Percentiles rank a stretch among this genome's conserved stretches.
phyloP scores from a whole-genome alignment of 345 rosid genomes.

The Eucalyptus polyanthemos region DNA sequence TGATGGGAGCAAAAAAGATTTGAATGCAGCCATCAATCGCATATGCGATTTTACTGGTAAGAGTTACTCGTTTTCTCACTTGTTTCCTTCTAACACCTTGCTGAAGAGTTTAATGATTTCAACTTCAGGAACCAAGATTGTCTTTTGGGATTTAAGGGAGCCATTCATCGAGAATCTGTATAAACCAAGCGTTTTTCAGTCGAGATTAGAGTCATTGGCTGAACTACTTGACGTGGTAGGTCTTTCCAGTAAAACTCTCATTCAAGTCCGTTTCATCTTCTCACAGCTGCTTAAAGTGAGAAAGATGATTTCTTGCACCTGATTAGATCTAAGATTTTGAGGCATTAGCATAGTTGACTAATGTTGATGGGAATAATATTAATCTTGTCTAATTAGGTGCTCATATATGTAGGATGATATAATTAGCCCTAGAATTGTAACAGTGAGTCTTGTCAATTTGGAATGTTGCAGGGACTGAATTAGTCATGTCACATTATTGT shows the following conservation, averaged over 20 bases:
- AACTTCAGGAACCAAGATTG: slow-evolving; percentile 74
- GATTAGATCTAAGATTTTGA: not conserved
- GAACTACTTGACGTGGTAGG: slow-evolving; percentile 77
- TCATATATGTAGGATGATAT: not conserved
- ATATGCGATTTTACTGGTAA: slow-evolving; percentile 77
- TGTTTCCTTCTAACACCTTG: not conserved
- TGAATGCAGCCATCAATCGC: slow-evolving; percentile 82
- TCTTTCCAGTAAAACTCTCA: not conserved
- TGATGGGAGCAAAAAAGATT: slow-evolving; percentile 75
- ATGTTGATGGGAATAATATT: not conserved
- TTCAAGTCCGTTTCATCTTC: not conserved
- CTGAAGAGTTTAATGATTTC: not conserved
- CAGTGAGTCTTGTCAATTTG: not conserved
- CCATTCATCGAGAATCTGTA: slow-evolving; percentile 73
- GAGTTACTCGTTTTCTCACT: not conserved
- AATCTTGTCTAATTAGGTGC: not conserved
- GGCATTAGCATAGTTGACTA: not conserved
- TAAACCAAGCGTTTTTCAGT: slow-evolving; percentile 59
- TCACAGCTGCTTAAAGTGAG: not conserved
- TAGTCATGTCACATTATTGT: slow-evolving; percentile 66
- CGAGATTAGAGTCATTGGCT: slow-evolving; percentile 65
- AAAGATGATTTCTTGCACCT: not conserved
- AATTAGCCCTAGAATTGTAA: not conserved
- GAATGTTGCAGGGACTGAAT: slow-evolving; percentile 55
- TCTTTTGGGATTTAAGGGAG: slow-evolving; percentile 84